Evolutionary conservation across 148 eudicot genomes (phyloP).

Genomic region (Agrostemma githago): DNA sequence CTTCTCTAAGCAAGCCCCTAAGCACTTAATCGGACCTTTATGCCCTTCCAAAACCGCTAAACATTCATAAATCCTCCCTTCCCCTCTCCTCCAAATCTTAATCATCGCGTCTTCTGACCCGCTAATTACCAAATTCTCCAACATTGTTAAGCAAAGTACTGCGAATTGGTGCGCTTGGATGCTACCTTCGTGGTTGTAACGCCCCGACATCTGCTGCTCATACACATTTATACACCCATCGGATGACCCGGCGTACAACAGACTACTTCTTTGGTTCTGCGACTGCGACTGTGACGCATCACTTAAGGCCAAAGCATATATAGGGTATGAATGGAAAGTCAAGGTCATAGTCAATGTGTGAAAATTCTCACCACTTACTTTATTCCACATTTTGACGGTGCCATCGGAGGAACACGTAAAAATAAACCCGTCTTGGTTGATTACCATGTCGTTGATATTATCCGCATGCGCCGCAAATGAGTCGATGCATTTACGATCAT

Average conservation of each 20-base stretch:
- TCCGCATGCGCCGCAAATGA: constrained; percentile 61
- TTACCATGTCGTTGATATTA: constrained; percentile 38
- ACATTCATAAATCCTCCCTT: constrained; percentile 48
- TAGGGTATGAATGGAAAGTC: constrained; percentile 46
- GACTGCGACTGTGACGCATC: constrained; percentile 1
- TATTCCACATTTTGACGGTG: constrained; percentile 58
- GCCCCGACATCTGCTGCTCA: constrained; percentile 51
- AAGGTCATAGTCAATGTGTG: constrained; percentile 63
- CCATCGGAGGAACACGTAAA: constrained; percentile 67
- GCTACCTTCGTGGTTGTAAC: constrained; percentile 61
- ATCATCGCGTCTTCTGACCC: constrained; percentile 68
- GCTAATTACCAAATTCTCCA: constrained; percentile 50
- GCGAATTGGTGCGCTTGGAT: constrained; percentile 55
- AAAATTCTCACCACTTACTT: constrained; percentile 47
- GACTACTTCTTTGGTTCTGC: constrained; percentile 9
- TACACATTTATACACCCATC: constrained; percentile 60
- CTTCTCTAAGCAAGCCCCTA: constrained; percentile 41
- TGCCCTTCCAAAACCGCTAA: constrained; percentile 59
- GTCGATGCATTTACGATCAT: constrained; percentile 44
- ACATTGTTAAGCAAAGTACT: constrained; percentile 46
- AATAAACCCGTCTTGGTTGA: constrained; percentile 60
- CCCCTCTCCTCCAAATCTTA: constrained; percentile 61
- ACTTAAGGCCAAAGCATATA: constrained; percentile 55
- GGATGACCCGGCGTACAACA: constrained; percentile 61
- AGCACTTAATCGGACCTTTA: constrained; percentile 56